Base-by-base conservation (phyloP, 2,329 filamentous ascomycete genomes). In the Talaromyces sp. region DNA sequence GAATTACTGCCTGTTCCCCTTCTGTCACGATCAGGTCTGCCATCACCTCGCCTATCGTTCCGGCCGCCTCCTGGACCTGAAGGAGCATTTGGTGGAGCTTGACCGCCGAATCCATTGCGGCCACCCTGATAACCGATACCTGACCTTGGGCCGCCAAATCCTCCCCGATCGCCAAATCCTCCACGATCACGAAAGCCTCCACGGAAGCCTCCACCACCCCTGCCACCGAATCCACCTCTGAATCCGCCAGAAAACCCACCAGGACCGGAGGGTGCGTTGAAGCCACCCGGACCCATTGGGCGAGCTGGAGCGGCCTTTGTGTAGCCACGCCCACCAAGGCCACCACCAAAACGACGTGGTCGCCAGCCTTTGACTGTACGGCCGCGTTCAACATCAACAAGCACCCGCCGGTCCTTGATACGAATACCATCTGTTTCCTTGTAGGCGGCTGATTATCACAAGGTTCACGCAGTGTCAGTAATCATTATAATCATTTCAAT, bases 341-440 rank as follows among this genome's bases (percentile, higher is more conserved):
- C 95, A 67, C 95, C 95, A 62, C 94, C 95, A 58, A 96, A 89
- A 66, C 95, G 89, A 68, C 91, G 89, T 64, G 95, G 95, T 72
- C 91, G 90, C 95, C 95, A 99, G 56, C 90, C 92, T 72, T 91
- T 90, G 47, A 97, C 92, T 34, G 95, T 98, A 68, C 95, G 89
- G 68, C 95, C 95, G 72, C 95, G 89, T 79, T 99, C 95, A 64
- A 98, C 94, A 74, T 99, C 95, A 71, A 98, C 92, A 73, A 96
- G 87, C 71, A 98, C 91, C 70, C 89, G 88, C 72, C 94, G 88
- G 73, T 96, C 93, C 75, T 92, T 96, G 79, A 99, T 96, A 68
- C 89, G 88, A 72, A 96, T 90, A 67, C 91, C 91, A 83, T 98
- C 93, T 67, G 85, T 87, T 72, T 88, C 86, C 73, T 89, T 96